Base-by-base conservation (phyloP, 2,329 filamentous ascomycete species). In the Exophiala sp. region DNA sequence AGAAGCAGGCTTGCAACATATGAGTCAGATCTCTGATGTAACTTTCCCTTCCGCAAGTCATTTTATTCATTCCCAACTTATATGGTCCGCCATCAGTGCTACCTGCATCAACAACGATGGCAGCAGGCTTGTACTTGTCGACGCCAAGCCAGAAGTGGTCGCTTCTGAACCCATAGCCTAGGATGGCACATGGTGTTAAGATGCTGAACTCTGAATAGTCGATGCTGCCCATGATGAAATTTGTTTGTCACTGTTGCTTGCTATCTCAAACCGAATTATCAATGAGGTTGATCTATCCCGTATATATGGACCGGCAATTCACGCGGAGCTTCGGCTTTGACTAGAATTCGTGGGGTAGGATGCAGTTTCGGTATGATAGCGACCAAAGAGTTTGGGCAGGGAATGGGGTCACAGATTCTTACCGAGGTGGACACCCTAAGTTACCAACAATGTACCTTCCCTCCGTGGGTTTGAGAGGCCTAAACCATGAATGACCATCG, bases 1-100 rank as follows among this genome's bases (percentile, higher is more conserved):
- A 55, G 14, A 69, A 62, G 0, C 67, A 67, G 0, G 72, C 65
- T 38, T 60, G 57, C 1, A 78, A 57, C 1, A 78, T 50, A 34
- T 71, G 73, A 36, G 48, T 60, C 1, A 79, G 63, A 53, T 80
- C 78, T 8, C 71, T 66, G 0, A 65, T 51, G 47, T 80, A 80
- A 0, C 73, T 64, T 0, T 65, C 64, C 4, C 71, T 65, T 0
- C 71, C 70, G n/a, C 65, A 70, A 0, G 73, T 75, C 65, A 71
- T 78, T 33, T 62, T 62, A 21, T 60, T 60, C 34, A 65, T 51
- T 4, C 57, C 66, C 33, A 69, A 52, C 43, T 65, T 65, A 33
- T 62, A 62, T 1, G 68, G 67, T 2, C 66, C 68, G 2, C 61
- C 52, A 47, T 70, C 68, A 1, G 66, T 70, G 1, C 66, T 68